Conservation (phyloP, 495 filamentous ascomycete species). For the Penicillium arizonense region DNA sequence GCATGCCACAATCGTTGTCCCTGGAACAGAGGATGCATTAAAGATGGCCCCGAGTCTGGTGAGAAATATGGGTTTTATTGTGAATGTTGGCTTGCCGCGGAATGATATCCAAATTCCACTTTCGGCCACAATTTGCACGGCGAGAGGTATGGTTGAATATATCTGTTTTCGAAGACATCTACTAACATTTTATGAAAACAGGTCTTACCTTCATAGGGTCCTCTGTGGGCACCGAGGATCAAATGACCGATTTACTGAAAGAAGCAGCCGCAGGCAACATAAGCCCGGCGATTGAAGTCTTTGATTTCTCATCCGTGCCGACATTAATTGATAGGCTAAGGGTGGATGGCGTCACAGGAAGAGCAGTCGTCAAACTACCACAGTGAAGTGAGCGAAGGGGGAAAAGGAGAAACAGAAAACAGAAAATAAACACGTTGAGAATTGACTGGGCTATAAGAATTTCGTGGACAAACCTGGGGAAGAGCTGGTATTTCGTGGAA, state of each 20-base stretch:
- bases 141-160: constrained; percentile 15
- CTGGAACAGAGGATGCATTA: constrained; percentile 26
- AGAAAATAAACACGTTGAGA: no score
- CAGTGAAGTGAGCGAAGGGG: neutral
- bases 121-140: constrained; percentile 27
- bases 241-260: constrained; percentile 24
- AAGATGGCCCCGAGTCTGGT: constrained; percentile 24
- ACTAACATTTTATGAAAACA: constrained; percentile 1
- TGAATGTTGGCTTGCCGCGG: constrained; percentile 27
- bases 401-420: no score
- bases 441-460: no score
- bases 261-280: constrained; percentile 19
- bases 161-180: neutral
- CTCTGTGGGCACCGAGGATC: constrained; percentile 28
- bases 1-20: constrained; percentile 30
- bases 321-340: constrained; percentile 15
- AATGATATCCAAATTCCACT: constrained; percentile 29
- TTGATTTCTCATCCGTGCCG: constrained; percentile 20
- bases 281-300: constrained; percentile 22
- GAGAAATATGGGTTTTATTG: constrained; percentile 27
- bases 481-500: no score
- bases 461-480: no score
- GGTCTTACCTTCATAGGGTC: constrained; percentile 28
- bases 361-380: constrained; percentile 25
- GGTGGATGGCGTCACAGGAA: constrained; percentile 20